Evolutionary conservation across 768 basidiomycete genomes (phyloP).

Genomic region (Boletus reticulatus): DNA sequence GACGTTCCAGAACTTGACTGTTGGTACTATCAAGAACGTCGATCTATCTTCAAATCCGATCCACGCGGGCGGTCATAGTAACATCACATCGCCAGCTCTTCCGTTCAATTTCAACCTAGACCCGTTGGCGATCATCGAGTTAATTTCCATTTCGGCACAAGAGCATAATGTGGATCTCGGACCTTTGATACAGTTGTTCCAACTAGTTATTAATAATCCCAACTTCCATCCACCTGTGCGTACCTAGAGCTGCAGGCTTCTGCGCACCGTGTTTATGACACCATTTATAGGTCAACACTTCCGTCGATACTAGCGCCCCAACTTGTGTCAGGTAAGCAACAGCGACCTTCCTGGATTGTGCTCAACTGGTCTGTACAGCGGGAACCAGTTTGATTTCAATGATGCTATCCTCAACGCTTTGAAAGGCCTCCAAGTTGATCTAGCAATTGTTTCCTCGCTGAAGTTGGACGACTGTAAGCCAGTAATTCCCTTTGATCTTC

Average conservation of each 20-base stretch:
- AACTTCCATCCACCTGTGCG: conserved; percentile 49
- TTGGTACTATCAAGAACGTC: conserved; percentile 58
- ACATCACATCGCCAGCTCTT: conserved; percentile 53
- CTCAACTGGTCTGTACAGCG: conserved; percentile 38
- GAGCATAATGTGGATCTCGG: conserved; percentile 61
- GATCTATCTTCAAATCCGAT: conserved; percentile 58
- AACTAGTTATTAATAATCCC: conserved; percentile 50
- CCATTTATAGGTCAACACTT: conserved; percentile 46
- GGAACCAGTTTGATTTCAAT: conserved; percentile 60
- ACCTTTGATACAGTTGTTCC: conserved; percentile 53
- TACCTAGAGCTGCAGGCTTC: not conserved
- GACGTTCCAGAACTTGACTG: conserved; percentile 49
- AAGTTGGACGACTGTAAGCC: conserved; percentile 66
- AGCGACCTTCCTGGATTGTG: not conserved
- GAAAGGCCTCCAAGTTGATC: conserved; percentile 55
- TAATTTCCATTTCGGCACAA: conserved; percentile 50
- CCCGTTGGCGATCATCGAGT: conserved; percentile 56
- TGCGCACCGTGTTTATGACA: not conserved
- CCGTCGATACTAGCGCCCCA: conserved; percentile 49
- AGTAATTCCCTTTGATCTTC: not conserved
- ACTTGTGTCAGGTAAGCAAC: conserved; percentile 55
- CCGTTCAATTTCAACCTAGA: conserved; percentile 66
- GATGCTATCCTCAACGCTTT: conserved; percentile 64
- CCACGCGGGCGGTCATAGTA: conserved; percentile 55
- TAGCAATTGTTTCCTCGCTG: conserved; percentile 51